phyloP scores from a whole-genome alignment of 106 monocot genomes.

The Apostasia shenzhenica region DNA sequence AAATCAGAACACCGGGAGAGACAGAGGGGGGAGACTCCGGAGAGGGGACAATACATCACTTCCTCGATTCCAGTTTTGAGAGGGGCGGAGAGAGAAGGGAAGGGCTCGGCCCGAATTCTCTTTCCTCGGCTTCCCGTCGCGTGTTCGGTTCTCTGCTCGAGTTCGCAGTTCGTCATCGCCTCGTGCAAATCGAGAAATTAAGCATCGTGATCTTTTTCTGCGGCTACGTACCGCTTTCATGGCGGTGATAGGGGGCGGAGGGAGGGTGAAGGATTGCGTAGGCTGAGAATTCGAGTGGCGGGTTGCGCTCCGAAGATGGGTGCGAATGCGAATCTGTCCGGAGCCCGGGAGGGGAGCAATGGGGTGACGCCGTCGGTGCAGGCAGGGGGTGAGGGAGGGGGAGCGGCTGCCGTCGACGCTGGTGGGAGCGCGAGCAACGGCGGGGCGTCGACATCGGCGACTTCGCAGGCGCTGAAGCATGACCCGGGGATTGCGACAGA shows the following conservation, averaged over 20 bases:
- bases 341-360: slow-evolving; percentile 18
- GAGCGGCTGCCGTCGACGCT: slow-evolving; percentile 8
- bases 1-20: too few species aligned
- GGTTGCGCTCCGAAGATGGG: slow-evolving; percentile 15
- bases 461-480: slow-evolving; percentile 34
- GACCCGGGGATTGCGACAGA: slow-evolving; percentile 31
- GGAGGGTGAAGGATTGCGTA: not conserved
- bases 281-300: not conserved
- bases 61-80: too few species aligned
- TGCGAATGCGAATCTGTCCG: slow-evolving; percentile 35
- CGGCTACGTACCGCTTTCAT: not conserved
- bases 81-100: too few species aligned
- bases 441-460: slow-evolving; percentile 5
- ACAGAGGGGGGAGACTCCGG: too few species aligned
- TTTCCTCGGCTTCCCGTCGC: too few species aligned
- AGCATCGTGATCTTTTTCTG: not conserved
- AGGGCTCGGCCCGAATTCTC: too few species aligned
- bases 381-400: slow-evolving; percentile 15
- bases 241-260: not conserved
- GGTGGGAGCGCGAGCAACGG: slow-evolving; percentile 1
- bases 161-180: not conserved
- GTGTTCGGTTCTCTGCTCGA: too few species aligned
- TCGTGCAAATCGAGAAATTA: not conserved
- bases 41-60: too few species aligned
- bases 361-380: slow-evolving; percentile 5